phyloP scores from a whole-genome alignment of 805 yeast genomes.

The Ogataea allantospora region DNA sequence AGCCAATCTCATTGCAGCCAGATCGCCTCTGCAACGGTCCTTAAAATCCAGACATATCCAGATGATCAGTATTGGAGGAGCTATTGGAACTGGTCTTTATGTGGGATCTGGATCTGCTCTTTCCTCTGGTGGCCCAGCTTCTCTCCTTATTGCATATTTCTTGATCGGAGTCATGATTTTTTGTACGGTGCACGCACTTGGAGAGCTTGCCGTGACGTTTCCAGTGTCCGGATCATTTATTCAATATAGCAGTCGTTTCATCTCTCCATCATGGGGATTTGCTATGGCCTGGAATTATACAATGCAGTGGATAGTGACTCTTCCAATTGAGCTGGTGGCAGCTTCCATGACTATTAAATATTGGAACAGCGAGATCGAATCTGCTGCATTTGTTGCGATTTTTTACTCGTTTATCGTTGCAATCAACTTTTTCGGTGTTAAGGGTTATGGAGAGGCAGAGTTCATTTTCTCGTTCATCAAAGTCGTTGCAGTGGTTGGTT shows the following conservation, averaged over 20 bases:
- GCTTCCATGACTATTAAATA: constrained; percentile 45
- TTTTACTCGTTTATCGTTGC: constrained; percentile 46
- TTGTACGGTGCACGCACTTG: constrained; percentile 56
- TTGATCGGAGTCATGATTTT: constrained; percentile 55
- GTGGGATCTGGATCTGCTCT: constrained; percentile 64
- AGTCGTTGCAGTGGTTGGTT: constrained; percentile 53
- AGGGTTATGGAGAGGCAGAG: constrained; percentile 64
- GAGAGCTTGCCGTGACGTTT: constrained; percentile 56
- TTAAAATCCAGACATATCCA: constrained; percentile 62
- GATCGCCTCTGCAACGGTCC: constrained; percentile 44
- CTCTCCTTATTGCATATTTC: constrained; percentile 53
- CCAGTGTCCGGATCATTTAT: constrained; percentile 60
- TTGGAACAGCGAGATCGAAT: constrained; percentile 41
- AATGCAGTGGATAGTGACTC: constrained; percentile 46
- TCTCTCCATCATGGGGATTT: constrained; percentile 55
- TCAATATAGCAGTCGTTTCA: constrained; percentile 51
- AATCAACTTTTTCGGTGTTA: constrained; percentile 55
- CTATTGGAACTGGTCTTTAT: constrained; percentile 75
- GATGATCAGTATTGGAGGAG: constrained; percentile 76
- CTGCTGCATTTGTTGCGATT: constrained; percentile 51
- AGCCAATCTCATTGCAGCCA: constrained; percentile 42
- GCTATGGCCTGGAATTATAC: constrained; percentile 56
- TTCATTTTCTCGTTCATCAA: constrained; percentile 50
- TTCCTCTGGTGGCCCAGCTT: constrained; percentile 64
- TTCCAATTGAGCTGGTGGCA: constrained; percentile 50